A percentile compares a stretch with the other conserved stretches of the same genome.
These are phyloP conservation scores for Thelephora ganbajun DNA, from an alignment of 768 basidiomycete genomes.

Conservation along the genomic window DNA sequence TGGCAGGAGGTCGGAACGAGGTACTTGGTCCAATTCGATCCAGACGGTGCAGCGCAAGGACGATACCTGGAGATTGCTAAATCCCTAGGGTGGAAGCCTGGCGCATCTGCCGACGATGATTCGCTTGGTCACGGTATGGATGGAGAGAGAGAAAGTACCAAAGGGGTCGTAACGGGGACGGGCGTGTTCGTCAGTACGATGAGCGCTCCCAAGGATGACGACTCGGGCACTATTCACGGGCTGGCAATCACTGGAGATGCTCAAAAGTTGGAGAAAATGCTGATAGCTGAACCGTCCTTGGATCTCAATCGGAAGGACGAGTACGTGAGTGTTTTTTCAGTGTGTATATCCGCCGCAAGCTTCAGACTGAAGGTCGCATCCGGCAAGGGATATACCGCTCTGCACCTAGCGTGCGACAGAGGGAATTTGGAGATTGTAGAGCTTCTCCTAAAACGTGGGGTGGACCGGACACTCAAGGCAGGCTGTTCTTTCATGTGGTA, in stretches of 20 bases:
- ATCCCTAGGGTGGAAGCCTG: slow-evolving; percentile 53
- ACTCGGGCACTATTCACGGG: slow-evolving; percentile 38
- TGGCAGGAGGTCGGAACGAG: slow-evolving; percentile 43
- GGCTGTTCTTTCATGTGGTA: neutral
- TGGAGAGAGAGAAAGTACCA: slow-evolving; percentile 22
- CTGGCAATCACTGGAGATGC: slow-evolving; percentile 47
- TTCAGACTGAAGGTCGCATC: slow-evolving; percentile 1
- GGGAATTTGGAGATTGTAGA: slow-evolving; percentile 47
- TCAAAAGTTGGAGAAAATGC: slow-evolving; percentile 26
- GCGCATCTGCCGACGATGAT: slow-evolving; percentile 6
- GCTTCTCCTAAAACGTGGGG: slow-evolving; percentile 48
- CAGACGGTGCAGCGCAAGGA: slow-evolving; percentile 33
- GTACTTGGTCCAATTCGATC: slow-evolving; percentile 21
- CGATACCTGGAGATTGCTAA: slow-evolving; percentile 59
- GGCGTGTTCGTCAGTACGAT: slow-evolving; percentile 54
- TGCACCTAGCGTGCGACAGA: slow-evolving; percentile 81
- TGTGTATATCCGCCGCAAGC: neutral
- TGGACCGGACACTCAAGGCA: slow-evolving; percentile 53
- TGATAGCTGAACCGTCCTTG: slow-evolving; percentile 25
- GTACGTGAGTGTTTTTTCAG: slow-evolving; percentile 38
- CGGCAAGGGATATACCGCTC: slow-evolving; percentile 69
- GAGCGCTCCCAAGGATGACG: slow-evolving; percentile 19
- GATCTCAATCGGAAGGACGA: slow-evolving; percentile 54
- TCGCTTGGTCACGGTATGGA: slow-evolving; percentile 5
- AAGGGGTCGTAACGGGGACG: slow-evolving; percentile 31